Percentiles rank a stretch among this genome's conserved stretches.
Evolutionary conservation across 768 basidiomycete species (phyloP).

Genomic region (Jaapia argillacea): DNA sequence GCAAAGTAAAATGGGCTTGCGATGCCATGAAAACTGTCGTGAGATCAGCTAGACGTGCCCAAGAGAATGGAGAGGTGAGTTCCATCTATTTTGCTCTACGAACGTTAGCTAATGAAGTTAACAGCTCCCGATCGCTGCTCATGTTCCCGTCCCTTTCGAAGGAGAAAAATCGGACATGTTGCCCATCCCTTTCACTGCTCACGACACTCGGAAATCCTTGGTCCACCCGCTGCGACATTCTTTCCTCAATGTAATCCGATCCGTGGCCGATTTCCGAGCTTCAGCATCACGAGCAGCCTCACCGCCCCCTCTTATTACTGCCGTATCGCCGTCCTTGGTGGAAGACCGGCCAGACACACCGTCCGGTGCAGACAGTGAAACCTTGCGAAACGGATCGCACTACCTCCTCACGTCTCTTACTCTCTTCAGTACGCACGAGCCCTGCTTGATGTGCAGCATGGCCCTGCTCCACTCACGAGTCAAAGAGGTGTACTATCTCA

Average conservation of each 20-base stretch:
- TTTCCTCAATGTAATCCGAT: constrained; percentile 63
- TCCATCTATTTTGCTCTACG: background rate
- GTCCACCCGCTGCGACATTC: constrained; percentile 82
- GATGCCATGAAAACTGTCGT: constrained; percentile 50
- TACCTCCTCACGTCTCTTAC: constrained; percentile 83
- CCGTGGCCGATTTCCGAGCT: constrained; percentile 49
- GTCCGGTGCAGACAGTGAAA: too few relatives aligned
- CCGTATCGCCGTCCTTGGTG: too few relatives aligned
- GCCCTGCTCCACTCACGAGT: constrained; percentile 92
- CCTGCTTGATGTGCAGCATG: constrained; percentile 98
- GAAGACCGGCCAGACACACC: too few relatives aligned
- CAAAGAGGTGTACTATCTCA: constrained; percentile 69
- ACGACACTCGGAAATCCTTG: constrained; percentile 63
- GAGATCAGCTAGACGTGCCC: constrained; percentile 37
- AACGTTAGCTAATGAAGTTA: background rate
- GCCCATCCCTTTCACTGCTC: constrained; percentile 35
- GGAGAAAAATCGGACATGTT: constrained; percentile 10
- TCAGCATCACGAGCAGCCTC: constrained; percentile 3
- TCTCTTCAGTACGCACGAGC: constrained; percentile 91
- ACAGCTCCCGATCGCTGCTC: constrained; percentile 69
- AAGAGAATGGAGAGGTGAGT: constrained; percentile 45
- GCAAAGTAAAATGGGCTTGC: constrained; percentile 65
- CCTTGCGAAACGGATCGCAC: constrained; percentile 49
- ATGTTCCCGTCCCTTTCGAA: constrained; percentile 49
- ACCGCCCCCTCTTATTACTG: constrained; percentile 7